A percentile compares a stretch with the other conserved stretches of the same genome.
phyloP scores from a whole-genome alignment of 2,329 filamentous ascomycete species.

The Sporothrix schenckii region DNA sequence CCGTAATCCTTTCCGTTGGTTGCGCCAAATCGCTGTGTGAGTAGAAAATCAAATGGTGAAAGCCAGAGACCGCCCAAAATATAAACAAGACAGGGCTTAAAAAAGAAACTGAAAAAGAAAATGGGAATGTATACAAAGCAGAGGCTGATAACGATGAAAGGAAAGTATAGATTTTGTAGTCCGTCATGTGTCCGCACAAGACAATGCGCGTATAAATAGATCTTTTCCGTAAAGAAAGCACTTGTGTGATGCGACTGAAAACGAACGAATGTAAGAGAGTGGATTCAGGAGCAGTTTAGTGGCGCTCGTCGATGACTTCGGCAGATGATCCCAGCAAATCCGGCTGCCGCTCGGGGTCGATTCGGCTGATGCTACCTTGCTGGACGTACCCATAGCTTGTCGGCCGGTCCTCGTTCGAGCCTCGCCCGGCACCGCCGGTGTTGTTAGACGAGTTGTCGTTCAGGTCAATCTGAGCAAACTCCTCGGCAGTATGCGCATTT shows the following conservation, averaged over 20 bases:
- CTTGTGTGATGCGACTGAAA: neutral
- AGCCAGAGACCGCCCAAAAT: neutral
- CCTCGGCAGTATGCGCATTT: constrained; percentile 49
- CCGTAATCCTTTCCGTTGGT: constrained; percentile 12
- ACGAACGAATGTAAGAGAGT: neutral
- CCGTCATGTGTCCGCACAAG: neutral
- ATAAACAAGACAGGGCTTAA: neutral
- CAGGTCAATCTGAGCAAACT: constrained; percentile 50
- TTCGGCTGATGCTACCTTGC: constrained; percentile 59
- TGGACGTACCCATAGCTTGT: constrained; percentile 61
- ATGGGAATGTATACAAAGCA: constrained; percentile 2
- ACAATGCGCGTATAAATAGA: neutral
- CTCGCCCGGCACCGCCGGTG: neutral
- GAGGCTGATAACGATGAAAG: constrained; percentile 1
- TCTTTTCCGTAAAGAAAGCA: neutral
- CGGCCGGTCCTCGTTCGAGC: constrained; percentile 50
- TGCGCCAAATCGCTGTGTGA: constrained; percentile 31
- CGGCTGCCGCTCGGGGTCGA: constrained; percentile 53
- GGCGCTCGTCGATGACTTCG: constrained; percentile 53
- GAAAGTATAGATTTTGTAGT: constrained; percentile 10
- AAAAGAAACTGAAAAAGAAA: constrained; percentile 11
- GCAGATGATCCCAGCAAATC: constrained; percentile 59
- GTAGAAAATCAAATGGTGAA: neutral
- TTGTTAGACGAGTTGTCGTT: constrained; percentile 37
- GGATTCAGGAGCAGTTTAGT: neutral